These are phyloP conservation scores for Leccinum obscurum DNA, from an alignment of 768 basidiomycete genomes.

Conservation along the genomic window DNA sequence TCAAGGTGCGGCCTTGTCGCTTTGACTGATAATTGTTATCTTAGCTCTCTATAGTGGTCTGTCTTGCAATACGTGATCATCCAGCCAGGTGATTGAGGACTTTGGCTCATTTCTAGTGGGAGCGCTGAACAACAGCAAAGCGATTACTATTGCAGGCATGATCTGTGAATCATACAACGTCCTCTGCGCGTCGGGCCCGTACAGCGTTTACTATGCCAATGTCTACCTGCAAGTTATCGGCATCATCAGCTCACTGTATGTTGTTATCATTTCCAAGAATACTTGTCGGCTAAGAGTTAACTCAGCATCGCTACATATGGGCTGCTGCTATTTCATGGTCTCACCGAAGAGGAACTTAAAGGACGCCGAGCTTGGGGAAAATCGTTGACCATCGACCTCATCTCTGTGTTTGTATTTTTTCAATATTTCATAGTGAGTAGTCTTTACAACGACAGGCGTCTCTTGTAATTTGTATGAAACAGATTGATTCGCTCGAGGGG, in stretches of 20 bases:
- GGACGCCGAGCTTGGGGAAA: slow-evolving; percentile 31
- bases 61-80: slow-evolving; percentile 89
- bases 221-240: slow-evolving; percentile 73
- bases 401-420: slow-evolving; percentile 77
- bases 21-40: not conserved
- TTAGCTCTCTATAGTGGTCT: slow-evolving; percentile 54
- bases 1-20: slow-evolving; percentile 55
- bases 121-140: slow-evolving; percentile 13
- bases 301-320: slow-evolving; percentile 82
- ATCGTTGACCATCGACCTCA: no score
- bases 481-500: slow-evolving; percentile 70
- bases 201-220: slow-evolving; percentile 58
- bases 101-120: not conserved
- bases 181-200: slow-evolving; percentile 66
- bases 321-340: slow-evolving; percentile 76
- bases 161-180: slow-evolving; percentile 69
- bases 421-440: slow-evolving; percentile 69
- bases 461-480: not conserved
- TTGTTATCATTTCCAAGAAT: not conserved
- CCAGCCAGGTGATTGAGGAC: slow-evolving; percentile 44
- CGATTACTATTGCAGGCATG: slow-evolving; percentile 68
- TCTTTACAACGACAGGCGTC: not conserved
- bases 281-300: not conserved
- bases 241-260: slow-evolving; percentile 78
- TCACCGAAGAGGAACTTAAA: slow-evolving; percentile 74